These are phyloP conservation scores for Tuctoria greenei DNA, from an alignment of 176 grass and related monocot species.

Conservation along the genomic window DNA sequence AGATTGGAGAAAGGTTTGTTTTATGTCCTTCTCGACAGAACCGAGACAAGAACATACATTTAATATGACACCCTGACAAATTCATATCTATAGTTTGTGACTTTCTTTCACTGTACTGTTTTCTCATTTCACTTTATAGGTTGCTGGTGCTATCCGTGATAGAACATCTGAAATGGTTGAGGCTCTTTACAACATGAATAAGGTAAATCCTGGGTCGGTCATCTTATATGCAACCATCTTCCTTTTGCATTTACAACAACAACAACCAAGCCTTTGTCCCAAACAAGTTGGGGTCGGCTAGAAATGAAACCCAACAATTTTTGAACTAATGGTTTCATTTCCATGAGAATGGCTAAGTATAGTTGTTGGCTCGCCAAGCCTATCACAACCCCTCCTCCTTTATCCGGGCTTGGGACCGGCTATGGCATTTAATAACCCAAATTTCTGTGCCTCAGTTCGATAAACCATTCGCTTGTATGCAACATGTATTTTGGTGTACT, in stretches of 20 bases:
- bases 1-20: conserved; percentile 93
- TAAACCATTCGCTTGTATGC: not conserved
- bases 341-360: too few relatives aligned
- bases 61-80: not conserved
- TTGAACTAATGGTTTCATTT: too few relatives aligned
- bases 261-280: too few relatives aligned
- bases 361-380: too few relatives aligned
- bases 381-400: too few relatives aligned
- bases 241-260: not conserved
- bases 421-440: too few relatives aligned
- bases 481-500: not conserved
- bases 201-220: conserved; percentile 48
- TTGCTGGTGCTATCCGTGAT: conserved; percentile 66
- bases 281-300: too few relatives aligned
- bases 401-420: too few relatives aligned
- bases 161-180: conserved; percentile 95
- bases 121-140: conserved; percentile 49
- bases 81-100: conserved; percentile 22
- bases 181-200: conserved; percentile 94
- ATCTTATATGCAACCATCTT: not conserved
- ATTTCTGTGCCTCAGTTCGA: not conserved
- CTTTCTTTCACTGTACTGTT: conserved; percentile 14
- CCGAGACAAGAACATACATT: not conserved
- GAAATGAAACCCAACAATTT: too few relatives aligned
- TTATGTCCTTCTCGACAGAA: not conserved